A percentile compares a stretch with the other conserved stretches of the same genome.
Evolutionary conservation across 306 rosid species (phyloP).

Genomic region (Acmispon strigosus): DNA sequence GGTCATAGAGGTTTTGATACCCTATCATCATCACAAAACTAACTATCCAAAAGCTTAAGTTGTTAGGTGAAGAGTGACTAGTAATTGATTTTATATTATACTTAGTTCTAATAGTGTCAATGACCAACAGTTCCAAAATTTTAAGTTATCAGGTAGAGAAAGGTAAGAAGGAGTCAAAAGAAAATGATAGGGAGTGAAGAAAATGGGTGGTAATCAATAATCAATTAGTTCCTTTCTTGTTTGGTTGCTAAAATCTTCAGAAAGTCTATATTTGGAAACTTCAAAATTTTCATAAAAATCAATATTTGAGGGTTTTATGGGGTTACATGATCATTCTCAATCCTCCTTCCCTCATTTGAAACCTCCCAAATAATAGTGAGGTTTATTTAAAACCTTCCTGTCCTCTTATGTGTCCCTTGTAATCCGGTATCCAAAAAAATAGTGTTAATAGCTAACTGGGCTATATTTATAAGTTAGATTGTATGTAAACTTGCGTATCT

Average conservation of each 20-base stretch:
- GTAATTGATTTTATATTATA: no score
- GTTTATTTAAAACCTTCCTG: no score
- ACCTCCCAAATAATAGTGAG: no score
- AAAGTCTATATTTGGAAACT: not conserved
- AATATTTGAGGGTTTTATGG: not conserved
- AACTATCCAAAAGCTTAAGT: no score
- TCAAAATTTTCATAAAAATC: not conserved
- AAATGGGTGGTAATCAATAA: not conserved
- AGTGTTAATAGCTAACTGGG: not conserved
- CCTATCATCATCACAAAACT: no score
- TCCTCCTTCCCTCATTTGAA: not conserved
- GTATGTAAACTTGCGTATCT: conserved; percentile 11
- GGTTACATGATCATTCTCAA: not conserved
- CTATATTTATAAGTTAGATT: not conserved
- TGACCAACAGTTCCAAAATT: not conserved
- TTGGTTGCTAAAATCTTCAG: not conserved
- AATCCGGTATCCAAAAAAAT: not conserved
- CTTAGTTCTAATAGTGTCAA: no score
- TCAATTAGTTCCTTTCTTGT: not conserved
- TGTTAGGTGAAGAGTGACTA: no score
- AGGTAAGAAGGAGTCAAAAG: not conserved
- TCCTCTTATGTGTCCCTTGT: not conserved
- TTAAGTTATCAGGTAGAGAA: not conserved
- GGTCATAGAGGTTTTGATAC: no score
- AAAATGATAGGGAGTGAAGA: not conserved